phyloP scores from a whole-genome alignment of 352 stramenopile species.

The Pythium graminicola region DNA sequence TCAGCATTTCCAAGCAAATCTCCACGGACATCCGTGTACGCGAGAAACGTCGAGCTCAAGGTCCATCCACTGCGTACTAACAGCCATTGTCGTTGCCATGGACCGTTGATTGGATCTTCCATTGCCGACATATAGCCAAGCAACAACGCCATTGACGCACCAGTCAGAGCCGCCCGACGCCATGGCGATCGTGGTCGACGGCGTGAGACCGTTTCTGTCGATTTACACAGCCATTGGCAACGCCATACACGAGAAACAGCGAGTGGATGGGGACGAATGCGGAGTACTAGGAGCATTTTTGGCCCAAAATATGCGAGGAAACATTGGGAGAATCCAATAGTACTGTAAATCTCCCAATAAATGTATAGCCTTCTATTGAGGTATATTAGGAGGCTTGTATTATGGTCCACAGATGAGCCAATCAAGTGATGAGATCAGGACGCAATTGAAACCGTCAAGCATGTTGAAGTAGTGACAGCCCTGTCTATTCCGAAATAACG shows the following conservation, averaged over 20 bases:
- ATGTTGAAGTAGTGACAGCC: conserved; percentile 28
- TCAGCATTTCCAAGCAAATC: conserved; percentile 14
- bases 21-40: conserved; percentile 18
- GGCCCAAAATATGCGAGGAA: too few species aligned
- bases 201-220: not conserved
- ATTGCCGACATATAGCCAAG: not conserved
- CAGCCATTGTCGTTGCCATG: conserved; percentile 9
- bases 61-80: conserved; percentile 26
- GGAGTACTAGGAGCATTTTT: too few species aligned
- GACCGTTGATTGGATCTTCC: conserved; percentile 1
- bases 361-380: not conserved
- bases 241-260: too few species aligned
- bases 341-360: not conserved
- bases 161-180: conserved; percentile 3
- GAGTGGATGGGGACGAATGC: not conserved
- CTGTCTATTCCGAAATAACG: too few species aligned
- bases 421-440: not conserved
- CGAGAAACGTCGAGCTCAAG: conserved; percentile 25
- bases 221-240: not conserved
- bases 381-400: too few species aligned
- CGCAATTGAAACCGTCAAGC: conserved; percentile 5
- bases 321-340: too few species aligned
- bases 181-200: conserved; percentile 9
- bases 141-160: conserved; percentile 1
- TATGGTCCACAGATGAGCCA: too few species aligned